Evolutionary conservation across 108 stramenopile genomes (phyloP).

Genomic region (Cyclotella kingstonii): DNA sequence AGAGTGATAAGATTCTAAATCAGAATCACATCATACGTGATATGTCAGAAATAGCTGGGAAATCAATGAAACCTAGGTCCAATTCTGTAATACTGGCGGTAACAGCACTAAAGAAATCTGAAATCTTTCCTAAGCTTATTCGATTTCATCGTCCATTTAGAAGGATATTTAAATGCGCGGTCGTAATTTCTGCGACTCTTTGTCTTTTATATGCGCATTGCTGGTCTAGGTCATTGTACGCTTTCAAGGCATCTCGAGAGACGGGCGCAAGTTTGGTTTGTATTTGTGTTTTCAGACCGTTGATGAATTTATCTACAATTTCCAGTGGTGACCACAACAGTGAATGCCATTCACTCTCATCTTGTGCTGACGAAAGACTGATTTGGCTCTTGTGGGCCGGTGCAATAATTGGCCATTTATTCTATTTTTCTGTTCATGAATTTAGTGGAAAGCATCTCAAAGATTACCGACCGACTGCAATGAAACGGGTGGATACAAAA

Average conservation of each 20-base stretch:
- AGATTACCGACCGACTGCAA: conserved; percentile 10
- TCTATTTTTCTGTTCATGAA: conserved; percentile 33
- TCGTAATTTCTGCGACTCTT: conserved; percentile 28
- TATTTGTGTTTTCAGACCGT: conserved; percentile 26
- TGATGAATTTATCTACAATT: conserved; percentile 18
- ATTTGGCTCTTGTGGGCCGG: conserved; percentile 42
- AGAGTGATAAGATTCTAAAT: too few species aligned
- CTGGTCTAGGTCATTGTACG: conserved; percentile 48
- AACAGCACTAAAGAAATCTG: conserved; percentile 5
- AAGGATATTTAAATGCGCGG: conserved; percentile 35
- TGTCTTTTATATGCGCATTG: conserved; percentile 52
- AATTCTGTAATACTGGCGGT: background rate
- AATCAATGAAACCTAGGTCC: background rate
- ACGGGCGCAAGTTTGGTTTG: conserved; percentile 42
- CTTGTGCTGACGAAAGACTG: conserved; percentile 39
- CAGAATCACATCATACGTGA: background rate
- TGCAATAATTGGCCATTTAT: conserved; percentile 26
- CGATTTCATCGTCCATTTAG: conserved; percentile 53
- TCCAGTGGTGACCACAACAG: background rate
- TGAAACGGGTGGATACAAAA: background rate
- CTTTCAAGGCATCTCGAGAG: conserved; percentile 36
- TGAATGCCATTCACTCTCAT: conserved; percentile 11
- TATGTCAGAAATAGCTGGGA: background rate
- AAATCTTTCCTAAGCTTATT: conserved; percentile 24
- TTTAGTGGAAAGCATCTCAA: conserved; percentile 44